phyloP scores from a whole-genome alignment of 129 eudicot species.

The Helianthus tuberosus region DNA sequence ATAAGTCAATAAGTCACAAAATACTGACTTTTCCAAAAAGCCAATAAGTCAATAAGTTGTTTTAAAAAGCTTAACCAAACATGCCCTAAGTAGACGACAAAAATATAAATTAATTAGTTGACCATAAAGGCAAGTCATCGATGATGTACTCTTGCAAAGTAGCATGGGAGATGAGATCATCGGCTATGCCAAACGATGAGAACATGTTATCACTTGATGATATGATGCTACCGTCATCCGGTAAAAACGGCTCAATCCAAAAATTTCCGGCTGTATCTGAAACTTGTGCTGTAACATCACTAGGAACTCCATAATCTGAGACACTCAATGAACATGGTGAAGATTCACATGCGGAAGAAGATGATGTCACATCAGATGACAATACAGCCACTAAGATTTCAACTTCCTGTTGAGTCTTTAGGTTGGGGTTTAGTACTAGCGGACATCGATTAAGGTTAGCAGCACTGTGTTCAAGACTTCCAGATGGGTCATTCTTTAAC shows the following conservation, averaged over 20 bases:
- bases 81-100: conserved; percentile 15
- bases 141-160: conserved; percentile 18
- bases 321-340: conserved; percentile 25
- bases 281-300: conserved; percentile 26
- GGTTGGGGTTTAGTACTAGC: not conserved
- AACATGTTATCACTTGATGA: conserved; percentile 27
- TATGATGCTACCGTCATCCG: conserved; percentile 12
- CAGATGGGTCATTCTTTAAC: conserved; percentile 4
- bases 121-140: conserved; percentile 36
- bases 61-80: too few relatives aligned
- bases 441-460: not conserved
- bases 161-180: conserved; percentile 14
- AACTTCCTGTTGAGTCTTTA: conserved; percentile 13
- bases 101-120: conserved; percentile 1
- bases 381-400: conserved; percentile 18
- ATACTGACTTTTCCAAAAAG: too few relatives aligned
- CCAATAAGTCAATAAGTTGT: too few relatives aligned
- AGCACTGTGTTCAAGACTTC: not conserved
- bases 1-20: too few relatives aligned
- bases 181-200: conserved; percentile 19
- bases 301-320: conserved; percentile 23
- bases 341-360: conserved; percentile 29
- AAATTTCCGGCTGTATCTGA: not conserved
- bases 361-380: conserved; percentile 21
- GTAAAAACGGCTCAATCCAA: conserved; percentile 22